A percentile compares a stretch with the other conserved stretches of the same genome.
Evolutionary conservation across 257 asterid species (phyloP).

Genomic region (Paulownia fortunei): DNA sequence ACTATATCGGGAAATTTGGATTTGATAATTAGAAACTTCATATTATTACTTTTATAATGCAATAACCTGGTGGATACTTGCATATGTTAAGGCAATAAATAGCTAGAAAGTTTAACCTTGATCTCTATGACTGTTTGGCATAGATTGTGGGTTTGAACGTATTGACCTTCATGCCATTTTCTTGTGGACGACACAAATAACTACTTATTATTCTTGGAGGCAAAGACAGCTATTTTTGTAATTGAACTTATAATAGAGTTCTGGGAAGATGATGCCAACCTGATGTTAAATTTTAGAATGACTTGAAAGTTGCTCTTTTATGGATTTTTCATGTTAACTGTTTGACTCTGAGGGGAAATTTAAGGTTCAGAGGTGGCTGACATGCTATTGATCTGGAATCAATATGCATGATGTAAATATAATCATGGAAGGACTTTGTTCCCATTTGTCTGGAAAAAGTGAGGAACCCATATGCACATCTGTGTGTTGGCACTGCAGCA

Average conservation of each 20-base stretch:
- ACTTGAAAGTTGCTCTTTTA: slow-evolving; percentile 9
- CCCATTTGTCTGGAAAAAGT: neutral
- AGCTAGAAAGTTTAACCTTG: slow-evolving; percentile 3
- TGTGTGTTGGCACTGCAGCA: slow-evolving; percentile 4
- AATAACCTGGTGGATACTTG: slow-evolving; percentile 4
- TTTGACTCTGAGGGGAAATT: neutral
- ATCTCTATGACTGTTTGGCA: slow-evolving; percentile 8
- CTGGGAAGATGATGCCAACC: slow-evolving; percentile 17
- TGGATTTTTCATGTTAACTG: neutral
- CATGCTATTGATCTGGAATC: slow-evolving; percentile 10
- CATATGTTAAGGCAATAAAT: slow-evolving; percentile 17
- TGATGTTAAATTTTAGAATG: slow-evolving; percentile 26
- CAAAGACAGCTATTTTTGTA: neutral
- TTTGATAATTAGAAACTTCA: slow-evolving; percentile 10
- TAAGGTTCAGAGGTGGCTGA: slow-evolving; percentile 20
- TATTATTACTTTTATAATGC: neutral
- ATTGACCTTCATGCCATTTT: slow-evolving; percentile 10
- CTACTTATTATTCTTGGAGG: slow-evolving; percentile 4
- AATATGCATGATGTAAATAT: neutral
- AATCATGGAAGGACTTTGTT: slow-evolving; percentile 9
- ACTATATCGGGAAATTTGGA: slow-evolving; percentile 8
- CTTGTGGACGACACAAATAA: slow-evolving; percentile 9
- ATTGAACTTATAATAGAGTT: slow-evolving; percentile 15
- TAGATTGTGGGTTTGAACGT: slow-evolving; percentile 5
- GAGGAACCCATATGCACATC: slow-evolving; percentile 27